Evolutionary conservation across 2,329 filamentous ascomycete species (phyloP), one percentile per base, ranked within the genome.

Genomic region (Xylaria sp.): DNA sequence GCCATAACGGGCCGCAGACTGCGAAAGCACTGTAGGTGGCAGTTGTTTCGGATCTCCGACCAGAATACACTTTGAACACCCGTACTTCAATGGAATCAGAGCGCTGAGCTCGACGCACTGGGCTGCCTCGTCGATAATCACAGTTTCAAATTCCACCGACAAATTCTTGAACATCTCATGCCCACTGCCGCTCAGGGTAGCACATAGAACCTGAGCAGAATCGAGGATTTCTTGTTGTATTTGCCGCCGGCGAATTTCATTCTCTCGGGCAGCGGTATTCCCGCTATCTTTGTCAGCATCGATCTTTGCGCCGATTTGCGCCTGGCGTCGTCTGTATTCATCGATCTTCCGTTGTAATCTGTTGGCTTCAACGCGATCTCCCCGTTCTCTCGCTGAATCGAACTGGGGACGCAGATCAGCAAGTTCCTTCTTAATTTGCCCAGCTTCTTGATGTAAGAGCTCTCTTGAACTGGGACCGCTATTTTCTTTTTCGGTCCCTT

Each of bases 91-190:
- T 1, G 96, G 96, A 74, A 99, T 99, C 56, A 99, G 86, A 13
- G 96, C 96, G 77, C 94, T 97, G 78, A 99, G 87, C 82, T 99
- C 96, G 70, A 99, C 97, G 80, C 95, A 99, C 85, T 99, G 96
- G 18, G 96, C 96, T 3, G 96, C 96, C 82, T 99, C 96, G 76
- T 99, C 96, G 72, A 99, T 98, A 74, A 99, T 93, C 73, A 99
- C 96, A 0, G 96, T 98, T 81, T 99, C 96, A 74, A 99, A 99
- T 80, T 99, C 96, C 61, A 99, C 94, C 75, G 93, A 94, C 65
- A 99, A 83, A 75, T 91, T 92, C 81, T 95, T 94, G 83, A 99
- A 97, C 90, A 98, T 97, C 74, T 99, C 96, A 77, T 99, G 97
- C 3, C 96, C 96, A 80, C 92, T 95, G 76, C 95, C 96, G 80